Percentiles rank a stretch among this genome's conserved stretches.
phyloP scores from a whole-genome alignment of 2,329 filamentous ascomycete species.

The Eurotiales sp. region DNA sequence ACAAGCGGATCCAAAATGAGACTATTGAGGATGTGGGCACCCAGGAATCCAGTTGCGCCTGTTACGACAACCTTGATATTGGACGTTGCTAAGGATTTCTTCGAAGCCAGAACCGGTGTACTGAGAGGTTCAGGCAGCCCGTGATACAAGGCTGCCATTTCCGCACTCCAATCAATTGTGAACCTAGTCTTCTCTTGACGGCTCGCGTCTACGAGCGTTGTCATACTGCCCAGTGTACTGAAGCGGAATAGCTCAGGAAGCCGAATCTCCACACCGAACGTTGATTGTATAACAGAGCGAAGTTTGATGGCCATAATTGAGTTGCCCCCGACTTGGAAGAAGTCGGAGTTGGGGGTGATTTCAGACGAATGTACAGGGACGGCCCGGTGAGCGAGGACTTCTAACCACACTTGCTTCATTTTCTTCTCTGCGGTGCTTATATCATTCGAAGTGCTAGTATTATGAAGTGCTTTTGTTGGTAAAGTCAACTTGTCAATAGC shows the following conservation, averaged over 20 bases:
- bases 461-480: not conserved
- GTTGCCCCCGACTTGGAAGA: slow-evolving; percentile 36
- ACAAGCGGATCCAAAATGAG: slow-evolving; percentile 34
- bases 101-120: not conserved
- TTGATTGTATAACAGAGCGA: slow-evolving; percentile 19
- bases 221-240: slow-evolving; percentile 20
- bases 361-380: not conserved
- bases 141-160: slow-evolving; percentile 26
- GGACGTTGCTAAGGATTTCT: not conserved
- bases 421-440: slow-evolving; percentile 3
- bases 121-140: not conserved
- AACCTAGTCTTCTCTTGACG: not conserved
- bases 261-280: slow-evolving; percentile 18
- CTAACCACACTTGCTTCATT: slow-evolving; percentile 17
- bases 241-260: slow-evolving; percentile 22
- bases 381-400: slow-evolving; percentile 20
- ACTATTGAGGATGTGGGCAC: slow-evolving; percentile 32
- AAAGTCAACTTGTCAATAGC: slow-evolving; percentile 20
- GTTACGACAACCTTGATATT: slow-evolving; percentile 22
- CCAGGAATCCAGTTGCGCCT: slow-evolving; percentile 37
- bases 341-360: slow-evolving; percentile 19
- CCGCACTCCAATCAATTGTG: slow-evolving; percentile 38
- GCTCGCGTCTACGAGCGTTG: not conserved
- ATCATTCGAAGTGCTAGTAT: too few relatives aligned
- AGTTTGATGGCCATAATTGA: slow-evolving; percentile 23